Base-by-base conservation (phyloP, 371 early-diverging fungal species). In the Apophysomyces elegans region DNA sequence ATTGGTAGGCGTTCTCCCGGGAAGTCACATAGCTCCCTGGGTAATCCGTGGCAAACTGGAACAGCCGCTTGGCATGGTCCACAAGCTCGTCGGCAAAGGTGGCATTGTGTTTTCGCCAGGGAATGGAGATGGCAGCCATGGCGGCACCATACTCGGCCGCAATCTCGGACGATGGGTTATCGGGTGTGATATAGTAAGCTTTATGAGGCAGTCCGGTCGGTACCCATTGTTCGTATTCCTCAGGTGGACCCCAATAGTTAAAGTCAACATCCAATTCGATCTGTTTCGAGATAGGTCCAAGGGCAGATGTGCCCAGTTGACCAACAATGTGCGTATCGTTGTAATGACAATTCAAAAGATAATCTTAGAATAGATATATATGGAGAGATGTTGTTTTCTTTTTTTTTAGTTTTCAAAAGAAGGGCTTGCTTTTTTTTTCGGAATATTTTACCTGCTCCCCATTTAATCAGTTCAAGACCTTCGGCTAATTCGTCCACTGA, bases 231-330 rank as follows among this genome's bases (percentile, higher is more conserved):
- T 80, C 80, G 41, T 83, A 86, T 64, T 84, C 84, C 69, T 86
- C 87, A 13, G 87, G 85, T 39, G 87, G 85, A 2, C 85, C 85
- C 77, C 78, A 85, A 57, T 86, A 86, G 46, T 81, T 81, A 64
- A 86, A 86, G 54, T 86, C 87, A 1, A 85, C 79, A 56, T 85
- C 87, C 54, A 79, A 59, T 61, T 74, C 83, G 5, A 79, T 72
- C 43, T 64, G 66, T 58, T 82, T 82, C 9, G 79, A 80, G 36
- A 77, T 77, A 8, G 78, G 79, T 0, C 80, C 82, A 8, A 82
- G 63, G 3, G 84, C 83, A 2, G 81, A 77, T 7, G 77, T 77
- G 26, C 87, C 87, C 14, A 82, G 71, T 45, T 84, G 78, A 26
- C 87, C 87, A 1, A 86, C 80, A 43, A 86, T 78, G 37, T 82